These are phyloP conservation scores for Penicillium aurantiogriseum DNA, from an alignment of 2,329 filamentous ascomycete genomes.

Conservation along the genomic window DNA sequence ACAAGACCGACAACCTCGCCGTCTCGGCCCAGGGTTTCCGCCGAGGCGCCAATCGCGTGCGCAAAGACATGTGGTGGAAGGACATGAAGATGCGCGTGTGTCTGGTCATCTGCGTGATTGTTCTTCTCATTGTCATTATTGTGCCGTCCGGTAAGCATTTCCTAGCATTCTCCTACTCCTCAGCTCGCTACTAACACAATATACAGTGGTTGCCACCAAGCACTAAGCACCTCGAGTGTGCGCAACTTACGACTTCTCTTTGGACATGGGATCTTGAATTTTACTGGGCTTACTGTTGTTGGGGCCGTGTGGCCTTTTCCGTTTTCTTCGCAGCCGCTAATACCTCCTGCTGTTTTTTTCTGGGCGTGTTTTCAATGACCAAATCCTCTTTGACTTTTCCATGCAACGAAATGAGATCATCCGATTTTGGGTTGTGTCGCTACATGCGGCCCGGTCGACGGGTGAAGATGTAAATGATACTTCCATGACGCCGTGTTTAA, in stretches of 20 bases:
- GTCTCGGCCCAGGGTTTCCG: slow-evolving; percentile 93
- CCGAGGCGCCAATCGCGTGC: slow-evolving; percentile 90
- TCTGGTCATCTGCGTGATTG: slow-evolving; percentile 83
- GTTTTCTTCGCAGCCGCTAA: slow-evolving; percentile 38
- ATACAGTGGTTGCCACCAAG: slow-evolving; percentile 44
- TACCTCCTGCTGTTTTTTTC: slow-evolving; percentile 37
- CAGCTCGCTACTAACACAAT: slow-evolving; percentile 16
- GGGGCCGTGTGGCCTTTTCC: slow-evolving; percentile 28
- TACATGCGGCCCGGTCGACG: slow-evolving; percentile 28
- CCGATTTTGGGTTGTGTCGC: slow-evolving; percentile 18
- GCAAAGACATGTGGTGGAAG: slow-evolving; percentile 99
- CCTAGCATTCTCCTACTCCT: too few relatives aligned
- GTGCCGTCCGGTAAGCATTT: slow-evolving; percentile 70
- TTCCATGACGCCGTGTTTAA: slow-evolving; percentile 36
- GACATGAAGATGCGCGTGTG: slow-evolving; percentile 99
- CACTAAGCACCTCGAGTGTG: slow-evolving; percentile 36
- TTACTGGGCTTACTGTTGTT: slow-evolving; percentile 35
- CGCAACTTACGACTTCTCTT: slow-evolving; percentile 32
- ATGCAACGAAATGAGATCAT: slow-evolving; percentile 31
- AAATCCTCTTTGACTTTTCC: slow-evolving; percentile 30
- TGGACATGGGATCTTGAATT: slow-evolving; percentile 32
- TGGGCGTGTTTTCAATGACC: slow-evolving; percentile 35
- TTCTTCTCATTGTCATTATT: slow-evolving; percentile 90
- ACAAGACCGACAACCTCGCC: slow-evolving; percentile 91
- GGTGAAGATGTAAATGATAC: slow-evolving; percentile 47